These are phyloP conservation scores for Candida germanica DNA, from an alignment of 805 yeast genomes.

Conservation along the genomic window DNA sequence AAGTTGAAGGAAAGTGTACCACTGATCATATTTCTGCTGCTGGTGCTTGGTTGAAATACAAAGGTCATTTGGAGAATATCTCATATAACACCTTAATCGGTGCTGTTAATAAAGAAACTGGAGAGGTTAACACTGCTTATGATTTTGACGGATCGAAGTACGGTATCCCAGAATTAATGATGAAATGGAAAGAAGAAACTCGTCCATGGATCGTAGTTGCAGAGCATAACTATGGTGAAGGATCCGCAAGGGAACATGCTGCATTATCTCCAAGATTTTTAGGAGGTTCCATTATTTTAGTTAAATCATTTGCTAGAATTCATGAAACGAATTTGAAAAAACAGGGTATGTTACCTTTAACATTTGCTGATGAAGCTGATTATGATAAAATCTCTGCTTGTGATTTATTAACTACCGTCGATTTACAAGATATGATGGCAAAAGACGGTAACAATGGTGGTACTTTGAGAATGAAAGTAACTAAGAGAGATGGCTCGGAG, in stretches of 20 bases:
- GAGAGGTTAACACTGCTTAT: constrained; percentile 87
- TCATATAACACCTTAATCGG: constrained; percentile 94
- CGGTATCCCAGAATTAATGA: constrained; percentile 95
- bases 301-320: constrained; percentile 95
- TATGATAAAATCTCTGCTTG: constrained; percentile 78
- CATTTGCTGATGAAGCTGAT: constrained; percentile 86
- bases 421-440: constrained; percentile 70
- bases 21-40: constrained; percentile 99
- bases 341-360: constrained; percentile 95
- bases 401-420: constrained; percentile 73
- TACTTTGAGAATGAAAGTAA: constrained; percentile 62
- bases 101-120: constrained; percentile 95
- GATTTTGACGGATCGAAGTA: constrained; percentile 77
- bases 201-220: constrained; percentile 95
- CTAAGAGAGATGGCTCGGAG: constrained; percentile 67
- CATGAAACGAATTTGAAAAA: constrained; percentile 97
- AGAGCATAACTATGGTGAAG: constrained; percentile 98
- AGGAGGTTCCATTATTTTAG: constrained; percentile 85
- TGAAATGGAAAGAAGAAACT: constrained; percentile 82
- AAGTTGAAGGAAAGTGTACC: constrained; percentile 97
- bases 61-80: constrained; percentile 95
- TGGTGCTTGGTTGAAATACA: constrained; percentile 97
- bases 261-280: constrained; percentile 93
- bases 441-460: constrained; percentile 91
- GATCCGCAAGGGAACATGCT: constrained; percentile 99